Base-by-base conservation (phyloP, 208 protist genomes). In the Zelonia costaricensis region DNA sequence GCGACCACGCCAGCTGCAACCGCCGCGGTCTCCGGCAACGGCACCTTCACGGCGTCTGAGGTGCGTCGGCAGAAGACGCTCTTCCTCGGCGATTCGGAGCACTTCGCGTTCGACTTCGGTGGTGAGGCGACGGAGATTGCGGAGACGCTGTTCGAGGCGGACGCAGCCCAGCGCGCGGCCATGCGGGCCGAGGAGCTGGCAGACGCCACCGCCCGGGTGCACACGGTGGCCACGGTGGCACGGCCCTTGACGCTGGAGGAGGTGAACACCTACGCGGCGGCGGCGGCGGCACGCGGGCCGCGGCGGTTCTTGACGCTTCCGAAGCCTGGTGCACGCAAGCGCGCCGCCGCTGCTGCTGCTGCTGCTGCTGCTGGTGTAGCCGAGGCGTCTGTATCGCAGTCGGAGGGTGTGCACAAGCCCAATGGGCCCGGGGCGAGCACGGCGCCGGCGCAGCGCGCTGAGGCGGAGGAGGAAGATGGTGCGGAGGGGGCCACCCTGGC, bases 31-130 rank as follows among this genome's bases (percentile, higher is more conserved):
- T 10, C n/a, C 27, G 2, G 35, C 7, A 20, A 55, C 23, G 30
- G 39, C 31, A 27, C 12, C 22, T 55, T 53, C 16, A 68, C 68
- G 1, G 68, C 53, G 6, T 74, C 60, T 0, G 59, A 74, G 47
- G 16, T 4, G n/a, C 72, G 60, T 5, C 76, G 77, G 13, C 62
- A 75, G 23, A 61, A 55, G 39, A 62, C 40, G 2, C 74, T 95
- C n/a, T 90, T 95, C 20, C 82, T 95, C 12, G 69, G 49, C 8
- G 89, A 92, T 13, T 70, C 68, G 28, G 85, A 95, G 69, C 57
- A 80, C 35, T 95, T 95, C 59, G 47, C 76, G 7, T 95, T 95
- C 58, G 83, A 91, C 71, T 95, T 95, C 70, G 86, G 85, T 30
- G 79, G 64, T 3, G 67, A 52, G 23, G 71, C 47, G 4, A 39